Evolutionary conservation across 2,329 filamentous ascomycete species (phyloP).

Genomic region (Trichoderma semiorbis): DNA sequence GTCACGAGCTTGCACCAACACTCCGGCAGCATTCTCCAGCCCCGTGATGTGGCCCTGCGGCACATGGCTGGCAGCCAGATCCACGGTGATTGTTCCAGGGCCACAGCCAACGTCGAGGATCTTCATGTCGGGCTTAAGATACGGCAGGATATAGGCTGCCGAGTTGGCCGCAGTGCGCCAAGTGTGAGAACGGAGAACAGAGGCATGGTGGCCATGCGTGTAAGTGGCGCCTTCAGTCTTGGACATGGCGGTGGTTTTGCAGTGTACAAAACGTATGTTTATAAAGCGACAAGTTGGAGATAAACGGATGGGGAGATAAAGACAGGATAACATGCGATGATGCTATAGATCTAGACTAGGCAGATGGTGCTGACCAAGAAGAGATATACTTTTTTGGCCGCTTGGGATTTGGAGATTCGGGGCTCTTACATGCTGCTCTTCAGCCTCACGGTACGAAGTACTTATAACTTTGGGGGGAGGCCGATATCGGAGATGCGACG

Average conservation of each 20-base stretch:
- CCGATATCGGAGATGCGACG: constrained; percentile 16
- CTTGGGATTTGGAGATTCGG: background rate
- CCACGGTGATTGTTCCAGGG: constrained; percentile 45
- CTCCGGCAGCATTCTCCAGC: constrained; percentile 35
- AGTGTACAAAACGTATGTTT: background rate
- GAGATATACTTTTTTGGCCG: background rate
- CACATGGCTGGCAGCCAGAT: constrained; percentile 33
- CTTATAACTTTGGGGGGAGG: background rate
- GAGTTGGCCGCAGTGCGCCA: constrained; percentile 42
- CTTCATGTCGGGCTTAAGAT: constrained; percentile 36
- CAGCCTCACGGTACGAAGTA: background rate
- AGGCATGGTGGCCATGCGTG: constrained; percentile 39
- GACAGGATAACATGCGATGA: background rate
- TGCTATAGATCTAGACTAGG: background rate
- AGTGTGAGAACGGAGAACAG: constrained; percentile 37
- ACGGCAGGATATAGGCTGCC: constrained; percentile 40
- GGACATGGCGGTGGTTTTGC: background rate
- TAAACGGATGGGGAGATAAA: background rate
- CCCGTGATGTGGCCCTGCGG: constrained; percentile 37
- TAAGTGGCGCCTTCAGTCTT: constrained; percentile 27
- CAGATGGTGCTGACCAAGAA: background rate
- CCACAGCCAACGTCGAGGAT: constrained; percentile 49
- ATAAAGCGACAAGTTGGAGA: background rate
- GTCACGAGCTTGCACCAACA: constrained; percentile 32
- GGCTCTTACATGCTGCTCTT: background rate